Conservation (phyloP, 139 green algal species). For the Coccomyxa sp. region DNA sequence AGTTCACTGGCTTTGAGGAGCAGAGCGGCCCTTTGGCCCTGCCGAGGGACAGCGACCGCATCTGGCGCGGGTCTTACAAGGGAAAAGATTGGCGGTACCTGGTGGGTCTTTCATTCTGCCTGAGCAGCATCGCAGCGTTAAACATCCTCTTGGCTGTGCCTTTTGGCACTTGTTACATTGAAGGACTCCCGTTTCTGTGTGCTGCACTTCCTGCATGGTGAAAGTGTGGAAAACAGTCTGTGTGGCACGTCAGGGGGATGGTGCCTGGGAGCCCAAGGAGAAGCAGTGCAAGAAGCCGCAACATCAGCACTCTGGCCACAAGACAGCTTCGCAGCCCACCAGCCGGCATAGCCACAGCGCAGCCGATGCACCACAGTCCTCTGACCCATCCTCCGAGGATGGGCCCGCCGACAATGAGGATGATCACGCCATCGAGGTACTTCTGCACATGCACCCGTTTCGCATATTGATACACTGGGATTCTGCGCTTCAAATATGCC, state of each 20-base stretch:
- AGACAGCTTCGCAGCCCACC: not conserved
- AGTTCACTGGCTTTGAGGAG: conserved; percentile 53
- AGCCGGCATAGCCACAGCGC: not conserved
- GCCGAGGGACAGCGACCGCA: conserved; percentile 43
- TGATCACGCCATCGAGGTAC: not conserved
- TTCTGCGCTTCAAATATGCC: no score
- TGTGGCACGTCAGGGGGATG: conserved; percentile 32
- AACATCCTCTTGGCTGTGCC: not conserved
- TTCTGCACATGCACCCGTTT: no score
- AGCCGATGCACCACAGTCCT: not conserved
- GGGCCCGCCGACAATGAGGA: not conserved
- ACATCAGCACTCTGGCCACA: not conserved
- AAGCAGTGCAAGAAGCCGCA: conserved; percentile 3
- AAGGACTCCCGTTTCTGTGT: not conserved
- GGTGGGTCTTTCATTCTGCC: conserved; percentile 7
- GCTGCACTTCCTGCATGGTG: not conserved
- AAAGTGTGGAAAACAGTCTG: no score
- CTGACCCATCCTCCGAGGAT: not conserved
- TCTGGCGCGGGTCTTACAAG: conserved; percentile 77
- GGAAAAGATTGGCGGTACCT: conserved; percentile 74
- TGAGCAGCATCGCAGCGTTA: not conserved
- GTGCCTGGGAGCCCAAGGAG: conserved; percentile 69
- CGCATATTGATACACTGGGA: no score
- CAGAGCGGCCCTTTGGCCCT: conserved; percentile 45
- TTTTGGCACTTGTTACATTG: not conserved